phyloP scores from a whole-genome alignment of 2,329 filamentous ascomycete species.

The Neofusicoccum umdonicola region DNA sequence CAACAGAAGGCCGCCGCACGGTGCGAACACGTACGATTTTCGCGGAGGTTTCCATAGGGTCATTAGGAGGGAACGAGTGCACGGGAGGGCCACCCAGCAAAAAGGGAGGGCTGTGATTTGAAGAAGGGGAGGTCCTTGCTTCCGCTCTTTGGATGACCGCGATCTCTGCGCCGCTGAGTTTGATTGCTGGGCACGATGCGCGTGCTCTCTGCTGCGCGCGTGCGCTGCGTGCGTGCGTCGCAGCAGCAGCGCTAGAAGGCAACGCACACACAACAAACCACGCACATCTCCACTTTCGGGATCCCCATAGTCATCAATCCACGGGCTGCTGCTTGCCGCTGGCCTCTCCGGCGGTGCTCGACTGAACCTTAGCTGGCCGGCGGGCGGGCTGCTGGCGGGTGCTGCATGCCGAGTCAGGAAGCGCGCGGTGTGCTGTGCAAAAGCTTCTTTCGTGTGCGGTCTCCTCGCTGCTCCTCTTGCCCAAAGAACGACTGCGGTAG shows the following conservation, averaged over 20 bases:
- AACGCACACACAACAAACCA: too few species aligned
- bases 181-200: background rate
- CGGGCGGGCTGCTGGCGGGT: background rate
- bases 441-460: conserved; percentile 25
- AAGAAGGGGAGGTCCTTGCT: background rate
- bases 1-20: background rate
- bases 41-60: conserved; percentile 1
- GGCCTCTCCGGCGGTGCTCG: background rate
- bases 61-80: background rate
- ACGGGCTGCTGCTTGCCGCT: background rate
- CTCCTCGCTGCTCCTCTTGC: conserved; percentile 23
- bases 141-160: conserved; percentile 9
- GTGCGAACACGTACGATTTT: conserved; percentile 1
- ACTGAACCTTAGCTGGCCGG: background rate
- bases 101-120: background rate
- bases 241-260: background rate
- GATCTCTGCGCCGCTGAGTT: background rate
- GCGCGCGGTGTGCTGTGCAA: background rate
- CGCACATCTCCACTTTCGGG: too few species aligned
- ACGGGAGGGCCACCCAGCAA: too few species aligned
- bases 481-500: background rate
- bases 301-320: background rate
- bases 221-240: background rate
- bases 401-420: background rate
- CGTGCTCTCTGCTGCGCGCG: background rate